A percentile compares a stretch with the other conserved stretches of the same genome.
phyloP scores from a whole-genome alignment of 2,329 filamentous ascomycete genomes.

The Orbilia ellipsospora region DNA sequence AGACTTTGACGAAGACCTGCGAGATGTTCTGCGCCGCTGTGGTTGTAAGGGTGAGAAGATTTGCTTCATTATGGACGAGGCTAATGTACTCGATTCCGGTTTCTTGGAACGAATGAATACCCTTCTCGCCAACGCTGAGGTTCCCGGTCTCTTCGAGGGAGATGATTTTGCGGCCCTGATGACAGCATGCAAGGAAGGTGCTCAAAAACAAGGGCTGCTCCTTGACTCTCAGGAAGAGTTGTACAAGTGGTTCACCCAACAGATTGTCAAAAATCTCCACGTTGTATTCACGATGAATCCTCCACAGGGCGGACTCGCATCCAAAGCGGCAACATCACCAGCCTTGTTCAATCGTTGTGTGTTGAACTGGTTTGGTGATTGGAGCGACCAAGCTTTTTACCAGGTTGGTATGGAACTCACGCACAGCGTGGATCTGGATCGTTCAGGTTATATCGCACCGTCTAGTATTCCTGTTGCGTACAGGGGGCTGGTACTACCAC shows the following conservation, averaged over 20 bases:
- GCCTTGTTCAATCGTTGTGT: constrained; percentile 99
- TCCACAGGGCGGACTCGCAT: constrained; percentile 91
- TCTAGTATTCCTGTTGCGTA: constrained; percentile 95
- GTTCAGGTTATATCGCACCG: constrained; percentile 83
- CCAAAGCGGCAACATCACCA: constrained; percentile 96
- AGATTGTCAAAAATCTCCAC: constrained; percentile 98
- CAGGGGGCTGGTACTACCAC: constrained; percentile 82
- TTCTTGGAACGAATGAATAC: constrained; percentile 99
- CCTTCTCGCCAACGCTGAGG: constrained; percentile 97
- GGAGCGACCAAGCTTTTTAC: constrained; percentile 98
- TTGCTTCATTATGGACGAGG: constrained; percentile 99
- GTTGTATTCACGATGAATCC: constrained; percentile 99
- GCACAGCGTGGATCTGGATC: constrained; percentile 93
- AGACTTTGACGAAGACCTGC: constrained; percentile 97
- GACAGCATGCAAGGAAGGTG: constrained; percentile 98
- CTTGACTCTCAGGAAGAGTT: constrained; percentile 98
- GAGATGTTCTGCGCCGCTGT: constrained; percentile 90
- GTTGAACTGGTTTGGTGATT: constrained; percentile 99
- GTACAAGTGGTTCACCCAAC: constrained; percentile 99
- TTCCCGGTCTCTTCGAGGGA: constrained; percentile 98
- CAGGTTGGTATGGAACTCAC: constrained; percentile 97
- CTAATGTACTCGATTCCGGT: constrained; percentile 96
- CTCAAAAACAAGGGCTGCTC: constrained; percentile 91
- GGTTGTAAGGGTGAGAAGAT: constrained; percentile 99
- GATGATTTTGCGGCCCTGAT: constrained; percentile 98